These are phyloP conservation scores for Nakaseomyces uthaithaninus DNA, from an alignment of 1,139 yeast genomes.

Conservation along the genomic window DNA sequence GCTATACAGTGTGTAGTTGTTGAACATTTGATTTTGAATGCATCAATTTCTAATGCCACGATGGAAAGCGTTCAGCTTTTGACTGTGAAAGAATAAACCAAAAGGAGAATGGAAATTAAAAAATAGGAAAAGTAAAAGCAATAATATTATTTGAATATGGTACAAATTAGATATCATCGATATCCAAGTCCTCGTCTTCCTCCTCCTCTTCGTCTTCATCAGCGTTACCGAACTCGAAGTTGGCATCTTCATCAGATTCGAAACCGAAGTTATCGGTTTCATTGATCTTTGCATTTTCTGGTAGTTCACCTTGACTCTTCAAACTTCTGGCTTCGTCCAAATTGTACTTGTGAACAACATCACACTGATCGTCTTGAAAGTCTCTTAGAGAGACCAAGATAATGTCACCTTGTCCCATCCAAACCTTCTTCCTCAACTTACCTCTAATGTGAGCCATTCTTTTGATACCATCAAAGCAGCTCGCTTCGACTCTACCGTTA, in stretches of 20 bases:
- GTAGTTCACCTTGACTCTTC: slow-evolving; percentile 93
- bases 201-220: slow-evolving; percentile 66
- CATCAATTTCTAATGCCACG: too few species aligned
- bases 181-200: slow-evolving; percentile 70
- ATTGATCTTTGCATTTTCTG: slow-evolving; percentile 92
- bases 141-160: slow-evolving; percentile 2
- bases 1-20: too few species aligned
- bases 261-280: slow-evolving; percentile 97
- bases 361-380: slow-evolving; percentile 97
- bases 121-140: slow-evolving; percentile 6
- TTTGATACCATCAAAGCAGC: slow-evolving; percentile 87
- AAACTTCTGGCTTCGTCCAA: slow-evolving; percentile 97
- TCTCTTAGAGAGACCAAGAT: slow-evolving; percentile 93
- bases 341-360: slow-evolving; percentile 92
- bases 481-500: slow-evolving; percentile 91
- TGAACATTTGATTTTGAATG: too few species aligned
- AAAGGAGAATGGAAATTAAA: background rate
- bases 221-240: slow-evolving; percentile 97
- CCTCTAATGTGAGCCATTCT: slow-evolving; percentile 99
- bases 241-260: slow-evolving; percentile 95
- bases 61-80: too few species aligned
- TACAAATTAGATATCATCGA: slow-evolving; percentile 28
- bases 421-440: slow-evolving; percentile 96
- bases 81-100: background rate
- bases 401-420: slow-evolving; percentile 99